Evolutionary conservation across 2,329 filamentous ascomycete species (phyloP), one percentile per base, ranked within the genome.

Genomic region (Mycosphaerella sp.): DNA sequence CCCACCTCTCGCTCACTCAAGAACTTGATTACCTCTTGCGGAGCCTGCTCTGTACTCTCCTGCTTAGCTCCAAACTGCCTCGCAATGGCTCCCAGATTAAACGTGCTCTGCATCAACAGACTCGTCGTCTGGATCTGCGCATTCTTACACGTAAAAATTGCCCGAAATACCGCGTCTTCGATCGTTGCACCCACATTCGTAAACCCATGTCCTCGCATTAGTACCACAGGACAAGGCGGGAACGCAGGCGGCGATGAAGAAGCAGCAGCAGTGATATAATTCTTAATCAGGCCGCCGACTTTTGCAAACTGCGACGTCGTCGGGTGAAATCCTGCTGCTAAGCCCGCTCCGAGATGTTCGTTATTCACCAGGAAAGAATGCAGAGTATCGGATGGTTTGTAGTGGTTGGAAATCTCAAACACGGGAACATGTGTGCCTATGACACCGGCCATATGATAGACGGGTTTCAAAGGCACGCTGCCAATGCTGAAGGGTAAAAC

Each of bases 121-220:
- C 73, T 72, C 1, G 66, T 65, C 1, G 69, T 74, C 54, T 76
- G 74, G 6, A 71, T 64, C 45, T 70, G 67, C 1, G 75, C 74
- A 39, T 70, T 70, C 3, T 58, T 55, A 48, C 62, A 65, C 1
- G 73, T 75, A 59, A 73, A 76, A 17, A 76, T 70, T 1, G 73
- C 70, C 50, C 74, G 70, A 55, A 71, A 75, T 0, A 77, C 74
- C 0, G 70, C 73, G 58, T 75, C 73, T 59, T 75, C 70, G 51
- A 77, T 72, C 7, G 68, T 67, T 2, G 65, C 62, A 0, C 72
- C 74, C 0, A 71, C 63, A 9, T 70, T 72, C 1, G 73, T 74
- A 55, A 77, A 76, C 23, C 75, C 75, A 56, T 77, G 74, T 1
- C 70, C 69, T 49, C 73, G 72, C 66, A 76, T 72, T 12, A 70